Conservation (phyloP, 164 flowering plant genomes). For the Berberis vulgaris region DNA sequence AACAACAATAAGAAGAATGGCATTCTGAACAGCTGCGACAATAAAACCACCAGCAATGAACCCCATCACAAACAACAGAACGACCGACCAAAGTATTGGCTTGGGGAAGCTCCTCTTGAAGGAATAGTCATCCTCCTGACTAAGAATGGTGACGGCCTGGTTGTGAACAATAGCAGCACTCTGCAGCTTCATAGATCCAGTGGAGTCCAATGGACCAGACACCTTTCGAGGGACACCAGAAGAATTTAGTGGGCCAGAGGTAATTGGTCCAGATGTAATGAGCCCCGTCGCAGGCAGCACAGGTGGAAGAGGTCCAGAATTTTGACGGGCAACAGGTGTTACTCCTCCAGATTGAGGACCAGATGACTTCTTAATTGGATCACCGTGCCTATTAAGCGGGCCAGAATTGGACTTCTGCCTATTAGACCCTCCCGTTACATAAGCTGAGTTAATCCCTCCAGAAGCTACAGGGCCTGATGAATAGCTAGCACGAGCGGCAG, state of each 20-base stretch:
- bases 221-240: slow-evolving; percentile 82
- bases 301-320: slow-evolving; percentile 80
- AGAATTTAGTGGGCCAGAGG: slow-evolving; percentile 83
- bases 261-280: slow-evolving; percentile 87
- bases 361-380: slow-evolving; percentile 73
- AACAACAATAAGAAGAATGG: slow-evolving; percentile 85
- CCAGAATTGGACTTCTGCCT: slow-evolving; percentile 84
- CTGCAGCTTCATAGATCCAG: slow-evolving; percentile 53
- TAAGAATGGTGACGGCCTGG: slow-evolving; percentile 79
- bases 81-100: slow-evolving; percentile 57
- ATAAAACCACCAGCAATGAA: slow-evolving; percentile 93
- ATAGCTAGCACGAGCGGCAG: slow-evolving; percentile 43
- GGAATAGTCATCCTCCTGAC: slow-evolving; percentile 68
- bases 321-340: slow-evolving; percentile 60
- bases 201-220: slow-evolving; percentile 74
- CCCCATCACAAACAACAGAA: slow-evolving; percentile 81
- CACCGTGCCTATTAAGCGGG: slow-evolving; percentile 82
- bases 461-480: slow-evolving; percentile 50
- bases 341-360: slow-evolving; percentile 91
- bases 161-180: slow-evolving; percentile 52
- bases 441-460: slow-evolving; percentile 39
- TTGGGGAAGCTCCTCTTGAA: slow-evolving; percentile 71
- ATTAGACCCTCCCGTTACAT: slow-evolving; percentile 32
- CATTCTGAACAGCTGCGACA: slow-evolving; percentile 88
- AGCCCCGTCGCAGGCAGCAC: slow-evolving; percentile 86